Percentiles rank a stretch among this genome's conserved stretches.
Evolutionary conservation across 495 filamentous ascomycete genomes (phyloP).

Genomic region (Achaetomiella virescens): DNA sequence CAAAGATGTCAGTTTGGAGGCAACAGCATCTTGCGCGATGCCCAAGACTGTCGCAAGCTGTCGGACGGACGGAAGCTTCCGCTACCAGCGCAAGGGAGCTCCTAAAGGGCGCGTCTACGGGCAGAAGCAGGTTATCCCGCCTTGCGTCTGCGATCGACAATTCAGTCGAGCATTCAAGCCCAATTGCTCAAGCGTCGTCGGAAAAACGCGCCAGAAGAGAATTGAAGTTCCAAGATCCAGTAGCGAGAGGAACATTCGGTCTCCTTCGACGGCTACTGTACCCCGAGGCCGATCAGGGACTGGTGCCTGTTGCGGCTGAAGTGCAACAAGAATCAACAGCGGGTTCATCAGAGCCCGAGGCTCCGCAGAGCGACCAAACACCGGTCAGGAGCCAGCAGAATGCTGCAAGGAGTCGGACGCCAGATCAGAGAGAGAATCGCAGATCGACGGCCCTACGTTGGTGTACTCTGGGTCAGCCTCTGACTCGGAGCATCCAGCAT

Average conservation of each 20-base stretch:
- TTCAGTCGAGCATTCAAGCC: no score
- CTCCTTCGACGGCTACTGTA: neutral
- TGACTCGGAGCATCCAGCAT: conserved; percentile 1
- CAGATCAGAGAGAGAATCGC: neutral
- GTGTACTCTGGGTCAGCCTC: neutral
- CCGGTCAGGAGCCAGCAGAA: no score
- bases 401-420: neutral
- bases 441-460: conserved; percentile 23
- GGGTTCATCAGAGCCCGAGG: neutral
- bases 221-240: neutral
- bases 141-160: neutral
- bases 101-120: neutral
- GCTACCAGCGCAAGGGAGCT: conserved; percentile 16
- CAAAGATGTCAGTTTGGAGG: neutral
- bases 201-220: no score
- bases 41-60: conserved; percentile 19
- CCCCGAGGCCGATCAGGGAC: neutral
- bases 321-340: neutral
- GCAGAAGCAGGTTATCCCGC: neutral
- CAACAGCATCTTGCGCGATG: neutral
- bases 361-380: neutral
- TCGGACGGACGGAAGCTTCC: conserved; percentile 27
- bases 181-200: neutral
- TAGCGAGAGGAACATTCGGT: no score
- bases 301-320: neutral